Conservation (phyloP, 179 eudicot species). For the Silene noctiflora region DNA sequence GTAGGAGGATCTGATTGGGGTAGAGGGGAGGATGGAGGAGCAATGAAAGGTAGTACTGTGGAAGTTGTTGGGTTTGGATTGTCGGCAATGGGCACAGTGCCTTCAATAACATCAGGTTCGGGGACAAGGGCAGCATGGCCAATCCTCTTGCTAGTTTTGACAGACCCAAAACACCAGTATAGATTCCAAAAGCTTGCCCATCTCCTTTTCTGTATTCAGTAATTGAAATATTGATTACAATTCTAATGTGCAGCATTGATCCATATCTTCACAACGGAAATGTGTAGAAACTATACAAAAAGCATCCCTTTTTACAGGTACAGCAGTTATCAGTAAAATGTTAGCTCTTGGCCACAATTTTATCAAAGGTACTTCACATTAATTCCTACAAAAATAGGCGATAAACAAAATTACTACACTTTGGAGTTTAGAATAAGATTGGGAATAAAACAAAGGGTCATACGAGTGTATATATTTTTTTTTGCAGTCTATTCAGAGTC, state of each 20-base stretch:
- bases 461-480: no score
- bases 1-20: constrained; percentile 45
- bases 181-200: constrained; percentile 47
- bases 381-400: no score
- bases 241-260: background rate
- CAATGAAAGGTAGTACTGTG: constrained; percentile 31
- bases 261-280: no score
- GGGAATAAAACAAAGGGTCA: no score
- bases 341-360: no score
- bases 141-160: constrained; percentile 40
- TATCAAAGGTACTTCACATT: no score
- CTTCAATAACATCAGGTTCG: constrained; percentile 30
- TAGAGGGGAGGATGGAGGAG: constrained; percentile 52
- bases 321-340: no score
- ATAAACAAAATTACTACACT: no score
- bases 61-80: constrained; percentile 40
- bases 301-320: no score
- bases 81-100: constrained; percentile 20
- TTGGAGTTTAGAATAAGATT: no score
- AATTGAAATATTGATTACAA: constrained; percentile 8
- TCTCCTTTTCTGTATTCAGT: constrained; percentile 39
- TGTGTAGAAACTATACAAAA: no score
- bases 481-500: no score
- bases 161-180: constrained; percentile 46
- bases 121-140: constrained; percentile 48